Percentiles rank a stretch among this genome's conserved stretches.
Conservation (phyloP, 1,284 basidiomycete genomes). For the Moesziomyces antarcticus region DNA sequence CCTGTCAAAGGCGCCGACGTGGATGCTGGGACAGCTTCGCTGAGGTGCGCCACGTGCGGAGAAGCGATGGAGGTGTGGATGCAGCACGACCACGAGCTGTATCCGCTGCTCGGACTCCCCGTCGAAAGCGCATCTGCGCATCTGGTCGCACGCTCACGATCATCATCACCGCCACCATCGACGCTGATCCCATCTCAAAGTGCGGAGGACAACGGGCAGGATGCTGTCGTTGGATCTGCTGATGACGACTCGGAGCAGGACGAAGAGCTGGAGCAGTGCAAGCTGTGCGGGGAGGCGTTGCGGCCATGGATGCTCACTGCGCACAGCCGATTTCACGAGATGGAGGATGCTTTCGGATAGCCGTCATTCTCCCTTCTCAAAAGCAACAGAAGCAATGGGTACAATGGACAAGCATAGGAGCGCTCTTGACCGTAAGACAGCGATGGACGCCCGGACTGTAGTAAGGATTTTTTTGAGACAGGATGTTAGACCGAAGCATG, state of each 20-base stretch:
- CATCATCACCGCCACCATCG: neutral
- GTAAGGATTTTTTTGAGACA: too few species aligned
- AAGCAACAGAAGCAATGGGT: neutral
- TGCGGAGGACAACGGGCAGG: constrained; percentile 7
- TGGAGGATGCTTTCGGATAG: neutral
- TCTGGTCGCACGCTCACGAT: neutral
- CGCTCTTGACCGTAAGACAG: neutral
- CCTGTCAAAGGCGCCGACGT: constrained; percentile 2
- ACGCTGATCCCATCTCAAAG: neutral
- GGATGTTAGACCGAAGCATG: too few species aligned
- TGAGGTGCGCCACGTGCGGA: constrained; percentile 34
- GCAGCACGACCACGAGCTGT: constrained; percentile 60
- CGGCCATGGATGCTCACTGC: constrained; percentile 27
- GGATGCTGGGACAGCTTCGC: neutral
- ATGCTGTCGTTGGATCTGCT: neutral
- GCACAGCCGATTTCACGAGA: constrained; percentile 27
- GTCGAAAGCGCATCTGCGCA: neutral
- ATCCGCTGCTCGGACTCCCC: constrained; percentile 44
- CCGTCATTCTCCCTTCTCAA: too few species aligned
- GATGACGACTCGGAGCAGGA: constrained; percentile 4
- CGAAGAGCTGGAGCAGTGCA: constrained; percentile 4
- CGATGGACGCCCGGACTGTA: too few species aligned
- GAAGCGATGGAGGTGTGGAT: constrained; percentile 50
- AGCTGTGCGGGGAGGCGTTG: constrained; percentile 14
- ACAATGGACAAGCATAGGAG: too few species aligned